Base-by-base conservation (phyloP, 352 stramenopile genomes). In the Lagenidium sp. region DNA sequence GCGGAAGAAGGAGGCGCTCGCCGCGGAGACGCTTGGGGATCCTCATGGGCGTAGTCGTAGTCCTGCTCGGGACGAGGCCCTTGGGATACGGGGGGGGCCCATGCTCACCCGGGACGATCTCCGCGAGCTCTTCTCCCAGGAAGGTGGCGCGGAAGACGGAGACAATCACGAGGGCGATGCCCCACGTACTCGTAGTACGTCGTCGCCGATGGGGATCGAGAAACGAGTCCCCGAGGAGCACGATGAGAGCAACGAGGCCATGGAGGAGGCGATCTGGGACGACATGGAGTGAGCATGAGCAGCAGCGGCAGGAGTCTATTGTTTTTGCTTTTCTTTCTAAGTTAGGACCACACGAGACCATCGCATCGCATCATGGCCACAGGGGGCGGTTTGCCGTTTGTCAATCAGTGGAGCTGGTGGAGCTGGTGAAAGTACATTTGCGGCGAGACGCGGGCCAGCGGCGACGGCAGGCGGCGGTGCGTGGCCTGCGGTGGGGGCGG, bases 1-100 rank as follows among this genome's bases (percentile, higher is more conserved):
- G 51, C 68, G 76, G 46, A 91, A 88, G 48, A 97, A 97, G 57
- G 57, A 65, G 6, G 62, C 65, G 36, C 64, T 96, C 13, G 87
- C 83, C 18, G 69, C 77, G n/a, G 66, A 62, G 2, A 72, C 86
- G 20, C 65, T 96, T 4, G 80, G 69, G 4, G 75, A 87, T 48
- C 50, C n/a, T n/a, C n/a, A n/a, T n/a, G n/a, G n/a, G n/a, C n/a
- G n/a, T n/a, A n/a, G n/a, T n/a, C n/a, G n/a, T n/a, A n/a, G n/a
- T n/a, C n/a, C n/a, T n/a, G n/a, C 51, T 2, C 51, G 60, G 22
- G 26, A 45, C 7, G 31, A 47, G 4, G 56, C 39, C 0, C 48
- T 47, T 19, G 40, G 30, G 12, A 62, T 39, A 16, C 20, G n/a
- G 12, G 70, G 43, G 36, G 50, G 66, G 37, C 36, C 61, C 18